Percentiles rank a stretch among this genome's conserved stretches.
These are phyloP conservation scores for Dunaliella sp. DNA, from an alignment of 139 green algal genomes.

Conservation along the genomic window DNA sequence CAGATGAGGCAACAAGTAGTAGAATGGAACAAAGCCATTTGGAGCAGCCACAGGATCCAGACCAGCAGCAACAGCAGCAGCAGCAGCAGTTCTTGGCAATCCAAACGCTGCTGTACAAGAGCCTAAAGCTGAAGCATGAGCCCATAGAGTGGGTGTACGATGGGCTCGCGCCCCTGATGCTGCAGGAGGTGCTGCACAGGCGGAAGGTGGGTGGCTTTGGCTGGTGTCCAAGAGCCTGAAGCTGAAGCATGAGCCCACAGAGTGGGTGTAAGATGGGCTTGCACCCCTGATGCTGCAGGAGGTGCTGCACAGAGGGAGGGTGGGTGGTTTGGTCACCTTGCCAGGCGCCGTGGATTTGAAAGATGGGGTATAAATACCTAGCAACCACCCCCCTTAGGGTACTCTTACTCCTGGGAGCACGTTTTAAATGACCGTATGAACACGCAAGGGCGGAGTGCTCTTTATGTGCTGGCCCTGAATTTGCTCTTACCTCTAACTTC, in stretches of 20 bases:
- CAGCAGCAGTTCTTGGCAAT: constrained; percentile 5
- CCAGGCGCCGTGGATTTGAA: no score
- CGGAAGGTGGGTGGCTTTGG: constrained; percentile 16
- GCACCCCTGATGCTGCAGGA: constrained; percentile 49
- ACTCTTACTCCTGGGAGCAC: no score
- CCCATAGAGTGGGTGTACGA: constrained; percentile 85
- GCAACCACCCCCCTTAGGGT: no score
- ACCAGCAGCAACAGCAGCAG: neutral
- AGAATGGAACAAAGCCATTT: no score
- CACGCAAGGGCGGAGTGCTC: no score
- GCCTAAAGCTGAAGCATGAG: constrained; percentile 24
- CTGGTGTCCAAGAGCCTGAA: neutral
- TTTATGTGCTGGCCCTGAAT: no score
- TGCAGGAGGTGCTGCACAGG: constrained; percentile 14
- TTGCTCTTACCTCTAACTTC: no score
- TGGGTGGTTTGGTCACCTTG: no score
- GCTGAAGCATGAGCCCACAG: constrained; percentile 54
- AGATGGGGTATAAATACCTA: no score
- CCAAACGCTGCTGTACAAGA: neutral
- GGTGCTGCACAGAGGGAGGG: neutral
- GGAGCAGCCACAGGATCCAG: no score
- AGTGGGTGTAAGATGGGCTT: constrained; percentile 82
- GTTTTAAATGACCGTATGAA: no score
- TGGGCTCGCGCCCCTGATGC: constrained; percentile 57
- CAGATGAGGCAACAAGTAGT: no score